A percentile compares a stretch with the other conserved stretches of the same genome.
Evolutionary conservation across 164 flowering plant genomes (phyloP).

Genomic region (Houttuynia cordata): DNA sequence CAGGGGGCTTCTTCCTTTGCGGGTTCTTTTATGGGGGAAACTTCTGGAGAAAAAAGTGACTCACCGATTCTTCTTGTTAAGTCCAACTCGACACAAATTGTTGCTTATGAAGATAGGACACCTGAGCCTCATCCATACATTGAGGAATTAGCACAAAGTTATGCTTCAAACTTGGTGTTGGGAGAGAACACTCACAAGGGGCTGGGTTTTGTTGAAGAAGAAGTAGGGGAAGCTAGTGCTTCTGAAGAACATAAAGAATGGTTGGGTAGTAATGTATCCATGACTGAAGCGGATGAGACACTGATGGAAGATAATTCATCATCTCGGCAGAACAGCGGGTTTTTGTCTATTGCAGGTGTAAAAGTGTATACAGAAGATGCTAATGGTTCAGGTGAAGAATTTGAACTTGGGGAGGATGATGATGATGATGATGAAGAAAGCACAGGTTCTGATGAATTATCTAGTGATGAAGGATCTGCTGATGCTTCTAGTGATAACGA

Average conservation of each 20-base stretch:
- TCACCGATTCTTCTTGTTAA: conserved; percentile 29
- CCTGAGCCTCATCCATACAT: conserved; percentile 17
- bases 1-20: conserved; percentile 4
- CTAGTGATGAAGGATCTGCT: conserved; percentile 7
- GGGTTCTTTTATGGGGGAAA: neutral
- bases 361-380: conserved; percentile 70
- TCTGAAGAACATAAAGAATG: conserved; percentile 20
- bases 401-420: conserved; percentile 12
- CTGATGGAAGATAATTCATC: conserved; percentile 7
- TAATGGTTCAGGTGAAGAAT: conserved; percentile 31
- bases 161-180: conserved; percentile 29
- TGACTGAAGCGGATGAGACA: conserved; percentile 21
- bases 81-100: conserved; percentile 26
- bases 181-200: conserved; percentile 45
- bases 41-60: neutral
- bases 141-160: conserved; percentile 30
- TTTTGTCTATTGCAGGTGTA: conserved; percentile 64
- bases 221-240: conserved; percentile 1
- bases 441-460: conserved; percentile 19
- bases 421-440: conserved; percentile 24
- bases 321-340: conserved; percentile 48
- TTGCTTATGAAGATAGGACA: conserved; percentile 41
- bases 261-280: conserved; percentile 8
- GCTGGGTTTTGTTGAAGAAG: conserved; percentile 52
- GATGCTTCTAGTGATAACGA: conserved; percentile 29